phyloP scores from a whole-genome alignment of 441 rosid species.

The Pelargonium fulgidum region DNA sequence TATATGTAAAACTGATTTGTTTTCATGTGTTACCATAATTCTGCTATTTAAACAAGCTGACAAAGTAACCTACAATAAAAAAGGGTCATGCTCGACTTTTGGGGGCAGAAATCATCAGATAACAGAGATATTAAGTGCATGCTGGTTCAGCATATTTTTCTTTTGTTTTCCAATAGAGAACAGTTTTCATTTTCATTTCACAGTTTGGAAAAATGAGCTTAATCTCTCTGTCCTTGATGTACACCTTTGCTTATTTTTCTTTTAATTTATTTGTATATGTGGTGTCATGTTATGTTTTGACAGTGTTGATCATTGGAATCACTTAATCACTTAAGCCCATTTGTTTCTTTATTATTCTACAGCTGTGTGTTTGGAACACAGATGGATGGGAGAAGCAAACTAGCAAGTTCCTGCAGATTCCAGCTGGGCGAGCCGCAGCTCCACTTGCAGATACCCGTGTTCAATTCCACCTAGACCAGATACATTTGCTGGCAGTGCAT shows the following conservation, averaged over 20 bases:
- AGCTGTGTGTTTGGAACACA: conserved; percentile 75
- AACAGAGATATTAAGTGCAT: neutral
- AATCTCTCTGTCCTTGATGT: too few relatives aligned
- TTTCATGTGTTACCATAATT: too few relatives aligned
- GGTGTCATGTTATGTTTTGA: neutral
- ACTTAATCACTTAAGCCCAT: neutral
- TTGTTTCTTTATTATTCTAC: conserved; percentile 6
- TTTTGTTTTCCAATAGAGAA: too few relatives aligned
- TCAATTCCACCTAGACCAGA: conserved; percentile 64
- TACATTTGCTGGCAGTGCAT: conserved; percentile 54
- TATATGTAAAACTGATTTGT: neutral
- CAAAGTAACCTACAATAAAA: neutral
- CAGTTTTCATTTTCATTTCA: too few relatives aligned
- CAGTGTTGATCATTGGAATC: neutral
- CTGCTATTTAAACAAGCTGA: neutral
- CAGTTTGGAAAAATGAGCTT: too few relatives aligned
- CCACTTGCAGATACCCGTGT: conserved; percentile 63
- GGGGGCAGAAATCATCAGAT: neutral
- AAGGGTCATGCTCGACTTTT: too few relatives aligned
- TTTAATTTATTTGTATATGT: too few relatives aligned
- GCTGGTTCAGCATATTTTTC: neutral
- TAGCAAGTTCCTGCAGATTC: conserved; percentile 54
- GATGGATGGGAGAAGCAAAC: conserved; percentile 94
- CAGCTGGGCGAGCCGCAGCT: conserved; percentile 43
- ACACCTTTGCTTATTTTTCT: too few relatives aligned